Evolutionary conservation across 495 filamentous ascomycete genomes (phyloP), one percentile per base, ranked within the genome.

Genomic region (Thozetella sp.): DNA sequence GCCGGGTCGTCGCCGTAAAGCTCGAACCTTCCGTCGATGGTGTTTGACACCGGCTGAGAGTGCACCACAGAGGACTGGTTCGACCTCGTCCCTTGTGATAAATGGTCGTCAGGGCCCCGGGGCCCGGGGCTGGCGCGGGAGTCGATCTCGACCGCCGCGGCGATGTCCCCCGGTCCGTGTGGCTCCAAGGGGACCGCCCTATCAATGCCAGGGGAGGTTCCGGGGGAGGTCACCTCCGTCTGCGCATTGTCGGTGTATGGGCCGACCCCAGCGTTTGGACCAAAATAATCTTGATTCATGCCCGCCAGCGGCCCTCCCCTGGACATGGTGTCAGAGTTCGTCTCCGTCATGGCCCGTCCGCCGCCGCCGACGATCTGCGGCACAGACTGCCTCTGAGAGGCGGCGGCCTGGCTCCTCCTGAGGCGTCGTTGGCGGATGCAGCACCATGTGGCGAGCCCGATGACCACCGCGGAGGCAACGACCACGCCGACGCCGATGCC

Each of bases 401-500:
- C 17, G 34, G 50, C 45, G 58, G 52, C 40, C 46, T 65, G 25
- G 54, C 61, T 56, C 58, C 46, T 53, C 57, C 52, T 37, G 9
- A 4, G 43, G 34, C 63, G 64, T n/a, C 71, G 69, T 27, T 63
- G 64, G 22, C 61, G 65, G 51, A 79, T 46, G 43, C 68, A 76
- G 45, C 67, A 65, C 76, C 76, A 78, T 0, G 69, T 74, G 11
- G 69, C 55, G 2, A 55, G 59, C 2, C 72, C 73, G 56, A 80
- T 72, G 12, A 77, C 19, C 24, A 75, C 40, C n/a, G 70, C 57
- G 3, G 67, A 69, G 4, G 71, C 76, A 25, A 78, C 55, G 6
- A 70, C 75, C 10, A 72, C 73, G 19, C 78, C 80, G 19, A 80
- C 70, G n/a, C 70, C 78, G 11, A 82, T 73, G 34, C 80, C 80